phyloP scores from a whole-genome alignment of 164 flowering plant species.

The Berberis thunbergii region DNA sequence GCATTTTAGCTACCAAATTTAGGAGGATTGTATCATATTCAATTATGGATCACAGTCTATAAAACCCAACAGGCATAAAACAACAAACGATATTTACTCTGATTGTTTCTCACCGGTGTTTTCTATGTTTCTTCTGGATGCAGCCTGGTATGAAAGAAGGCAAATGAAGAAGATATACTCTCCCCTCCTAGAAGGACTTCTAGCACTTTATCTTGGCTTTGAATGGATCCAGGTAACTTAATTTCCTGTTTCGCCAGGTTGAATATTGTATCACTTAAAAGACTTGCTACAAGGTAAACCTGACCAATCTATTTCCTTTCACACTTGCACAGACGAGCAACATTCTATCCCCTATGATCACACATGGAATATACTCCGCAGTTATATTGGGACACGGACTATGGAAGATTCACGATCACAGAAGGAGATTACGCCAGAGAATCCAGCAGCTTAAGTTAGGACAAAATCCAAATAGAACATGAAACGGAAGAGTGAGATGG shows the following conservation, averaged over 20 bases:
- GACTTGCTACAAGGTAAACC: not conserved
- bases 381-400: conserved; percentile 81
- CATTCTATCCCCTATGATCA: conserved; percentile 80
- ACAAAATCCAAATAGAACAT: conserved; percentile 22
- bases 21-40: not conserved
- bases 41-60: not conserved
- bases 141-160: conserved; percentile 93
- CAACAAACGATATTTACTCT: not conserved
- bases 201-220: conserved; percentile 89
- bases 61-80: no score
- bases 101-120: not conserved
- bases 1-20: not conserved
- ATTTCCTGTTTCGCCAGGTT: no score
- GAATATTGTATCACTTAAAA: not conserved
- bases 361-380: conserved; percentile 91
- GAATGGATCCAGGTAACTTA: conserved; percentile 85
- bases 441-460: conserved; percentile 51
- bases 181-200: conserved; percentile 74
- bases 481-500: conserved; percentile 3
- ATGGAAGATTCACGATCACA: conserved; percentile 80
- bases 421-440: conserved; percentile 65
- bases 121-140: conserved; percentile 3
- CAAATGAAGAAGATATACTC: conserved; percentile 93
- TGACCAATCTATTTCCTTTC: not conserved
- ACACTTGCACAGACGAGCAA: conserved; percentile 48